Evolutionary conservation across 2,329 filamentous ascomycete genomes (phyloP), one percentile per base, ranked within the genome.

Genomic region (Trichoderma sp.): DNA sequence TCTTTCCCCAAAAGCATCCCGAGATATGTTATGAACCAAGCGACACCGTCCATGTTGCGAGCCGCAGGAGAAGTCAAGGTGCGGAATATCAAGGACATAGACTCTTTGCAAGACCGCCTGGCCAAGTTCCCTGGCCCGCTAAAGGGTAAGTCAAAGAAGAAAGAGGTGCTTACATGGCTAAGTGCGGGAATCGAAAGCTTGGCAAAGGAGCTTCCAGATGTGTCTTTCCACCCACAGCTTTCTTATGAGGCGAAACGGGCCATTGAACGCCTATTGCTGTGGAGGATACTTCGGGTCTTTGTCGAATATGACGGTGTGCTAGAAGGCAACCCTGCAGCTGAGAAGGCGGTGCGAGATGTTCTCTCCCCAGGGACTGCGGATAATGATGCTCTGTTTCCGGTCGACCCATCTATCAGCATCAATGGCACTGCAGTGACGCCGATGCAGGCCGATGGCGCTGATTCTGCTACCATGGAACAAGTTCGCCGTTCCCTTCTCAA

Each of bases 141-240:
- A 32, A 93, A 91, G 78, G 86, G 89, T 48, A 98, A 97, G 76
- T 89, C 90, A 1, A 98, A 97, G 84, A 99, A 99, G 84, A 99
- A 98, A 81, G 94, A 99, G 65, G 87, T 93, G 0, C 73, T 94
- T 52, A 79, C 87, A 2, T 99, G 96, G 95, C 83, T 99, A 53
- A 86, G 84, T 5, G 82, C 86, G 68, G 92, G 90, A 63, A 94
- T 98, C 67, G 89, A 92, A 42, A 81, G 82, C 1, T 80, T 97
- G 39, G 92, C 96, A 75, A 86, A 83, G 73, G 84, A 79, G 64
- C 76, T 81, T 61, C 87, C 81, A 57, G 85, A 80, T 72, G 80
- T 80, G 35, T 80, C 80, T 17, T 84, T 84, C 68, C 81, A 78
- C 75, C 82, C 81, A 35, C 84, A 82, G 35, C 76, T 85, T 19